A percentile compares a stretch with the other conserved stretches of the same genome.
These are phyloP conservation scores for Blastobotrys robertii DNA, from an alignment of 805 yeast genomes.

Conservation along the genomic window DNA sequence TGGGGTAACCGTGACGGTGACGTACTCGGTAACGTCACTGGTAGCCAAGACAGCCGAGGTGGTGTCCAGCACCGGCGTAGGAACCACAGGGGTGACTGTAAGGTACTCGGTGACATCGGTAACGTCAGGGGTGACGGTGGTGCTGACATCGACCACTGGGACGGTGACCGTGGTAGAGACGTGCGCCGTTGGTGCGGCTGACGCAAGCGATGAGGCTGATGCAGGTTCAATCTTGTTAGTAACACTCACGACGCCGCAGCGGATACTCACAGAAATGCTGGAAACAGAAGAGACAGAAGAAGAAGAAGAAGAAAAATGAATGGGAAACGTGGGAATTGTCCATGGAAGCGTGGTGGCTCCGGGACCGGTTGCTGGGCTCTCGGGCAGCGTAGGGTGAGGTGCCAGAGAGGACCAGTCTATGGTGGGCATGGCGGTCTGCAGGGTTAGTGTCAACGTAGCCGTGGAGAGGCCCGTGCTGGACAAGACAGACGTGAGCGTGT, in stretches of 20 bases:
- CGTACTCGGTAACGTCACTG: background rate
- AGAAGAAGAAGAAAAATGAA: background rate
- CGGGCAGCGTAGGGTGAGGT: background rate
- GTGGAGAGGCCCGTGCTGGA: background rate
- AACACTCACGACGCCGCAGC: background rate
- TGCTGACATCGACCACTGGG: background rate
- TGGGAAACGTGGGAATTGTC: background rate
- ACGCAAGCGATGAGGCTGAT: background rate
- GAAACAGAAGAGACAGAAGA: background rate
- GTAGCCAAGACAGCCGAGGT: background rate
- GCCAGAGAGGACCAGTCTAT: background rate
- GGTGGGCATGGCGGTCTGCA: background rate
- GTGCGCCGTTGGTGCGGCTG: background rate
- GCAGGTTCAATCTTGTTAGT: background rate
- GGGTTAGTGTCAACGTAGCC: background rate
- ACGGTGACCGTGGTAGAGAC: background rate
- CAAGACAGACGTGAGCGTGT: background rate
- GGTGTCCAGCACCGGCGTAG: background rate
- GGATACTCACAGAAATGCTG: background rate
- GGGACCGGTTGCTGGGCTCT: background rate
- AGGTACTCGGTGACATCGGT: background rate
- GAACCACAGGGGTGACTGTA: background rate
- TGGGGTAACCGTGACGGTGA: too few species aligned
- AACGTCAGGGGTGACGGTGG: too few species aligned
- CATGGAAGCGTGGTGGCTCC: background rate